Conservation (phyloP, 2,329 filamentous ascomycete species). For the Clonostachys sp. region DNA sequence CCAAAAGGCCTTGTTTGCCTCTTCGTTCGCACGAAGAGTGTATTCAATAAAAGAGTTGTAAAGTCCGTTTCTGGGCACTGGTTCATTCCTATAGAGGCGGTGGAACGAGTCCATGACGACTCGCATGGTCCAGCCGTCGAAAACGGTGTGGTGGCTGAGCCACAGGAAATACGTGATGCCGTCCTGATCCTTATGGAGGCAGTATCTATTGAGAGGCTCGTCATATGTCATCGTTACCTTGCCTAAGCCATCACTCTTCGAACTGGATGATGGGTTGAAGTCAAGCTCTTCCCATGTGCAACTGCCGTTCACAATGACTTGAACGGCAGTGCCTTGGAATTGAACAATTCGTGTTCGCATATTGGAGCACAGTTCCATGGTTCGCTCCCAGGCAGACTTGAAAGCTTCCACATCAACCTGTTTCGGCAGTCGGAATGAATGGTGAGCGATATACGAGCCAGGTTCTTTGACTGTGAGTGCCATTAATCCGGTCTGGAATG, state of each 20-base stretch:
- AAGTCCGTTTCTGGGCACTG: neutral
- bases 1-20: neutral
- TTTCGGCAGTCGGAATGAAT: slow-evolving; percentile 11
- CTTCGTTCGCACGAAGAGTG: neutral
- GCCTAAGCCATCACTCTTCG: neutral
- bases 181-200: neutral
- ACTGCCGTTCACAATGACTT: slow-evolving; percentile 2
- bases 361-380: slow-evolving; percentile 1
- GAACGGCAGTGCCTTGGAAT: slow-evolving; percentile 1
- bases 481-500: slow-evolving; percentile 43
- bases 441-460: slow-evolving; percentile 28
- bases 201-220: neutral
- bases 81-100: neutral
- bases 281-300: neutral
- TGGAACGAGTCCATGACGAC: neutral
- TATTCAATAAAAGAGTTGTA: neutral
- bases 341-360: slow-evolving; percentile 12
- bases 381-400: slow-evolving; percentile 1
- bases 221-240: slow-evolving; percentile 5
- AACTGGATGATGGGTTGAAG: neutral
- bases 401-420: slow-evolving; percentile 7
- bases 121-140: slow-evolving; percentile 6
- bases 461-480: slow-evolving; percentile 27
- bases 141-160: slow-evolving; percentile 8
- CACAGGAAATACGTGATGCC: slow-evolving; percentile 4